Base-by-base conservation (phyloP, 495 filamentous ascomycete species). In the Penicillium ochrochloron region DNA sequence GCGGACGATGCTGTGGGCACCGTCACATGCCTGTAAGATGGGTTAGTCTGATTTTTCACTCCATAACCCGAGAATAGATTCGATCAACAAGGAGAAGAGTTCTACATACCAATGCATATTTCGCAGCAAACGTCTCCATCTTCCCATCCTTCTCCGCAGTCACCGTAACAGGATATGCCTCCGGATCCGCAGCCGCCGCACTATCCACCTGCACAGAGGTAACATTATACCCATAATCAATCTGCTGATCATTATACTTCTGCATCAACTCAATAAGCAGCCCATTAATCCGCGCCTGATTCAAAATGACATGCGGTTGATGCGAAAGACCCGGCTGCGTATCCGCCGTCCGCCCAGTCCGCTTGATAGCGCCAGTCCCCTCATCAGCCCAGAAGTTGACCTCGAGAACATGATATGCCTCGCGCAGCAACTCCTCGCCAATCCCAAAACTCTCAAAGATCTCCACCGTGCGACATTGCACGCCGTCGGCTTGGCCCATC, bases 401-500 rank as follows among this genome's bases (percentile, higher is more conserved):
- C 76, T 94, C 92, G 3, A 88, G 74, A 19, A 89, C 84, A 70
- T 90, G 89, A 61, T 89, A 92, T 0, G 87, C 82, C 67, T 93
- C 89, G 14, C 84, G 82, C n/a, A 93, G 81, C 29, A 94, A 70
- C 41, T 88, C 83, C 59, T 93, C 90, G 0, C 84, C 81, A 14
- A 94, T 75, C 0, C 90, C 90, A 51, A 94, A 92, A 35, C 85
- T 89, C 65, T 95, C 90, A 57, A 93, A 89, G 48, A 96, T 88
- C 70, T 95, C 92, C 11, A 93, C 85, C 1, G 91, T 92, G 1
- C 92, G 89, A 62, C 87, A 88, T 75, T 95, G 92, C 12, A 93
- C 83, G 0, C 92, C 92, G 57, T 94, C 92, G 1, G 92, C 92
- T 70, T 94, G 90, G n/a, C 92, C 92, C 39, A 84, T 81, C 55